These are phyloP conservation scores for Alternaria sp. DNA, from an alignment of 2,329 filamentous ascomycete genomes.

Conservation along the genomic window DNA sequence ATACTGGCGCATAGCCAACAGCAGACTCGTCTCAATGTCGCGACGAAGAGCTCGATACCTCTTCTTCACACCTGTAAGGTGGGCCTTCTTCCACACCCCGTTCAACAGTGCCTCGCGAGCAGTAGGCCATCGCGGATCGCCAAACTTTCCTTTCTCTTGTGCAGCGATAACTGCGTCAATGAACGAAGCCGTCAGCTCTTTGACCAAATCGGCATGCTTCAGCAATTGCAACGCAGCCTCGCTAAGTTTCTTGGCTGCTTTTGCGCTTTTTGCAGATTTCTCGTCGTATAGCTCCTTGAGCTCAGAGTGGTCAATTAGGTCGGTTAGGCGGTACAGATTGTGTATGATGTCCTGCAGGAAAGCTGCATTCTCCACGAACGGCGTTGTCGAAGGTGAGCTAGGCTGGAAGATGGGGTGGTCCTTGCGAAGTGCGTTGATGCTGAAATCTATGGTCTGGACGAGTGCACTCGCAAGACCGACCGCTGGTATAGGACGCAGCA, in stretches of 20 bases:
- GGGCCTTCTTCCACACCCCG: slow-evolving; percentile 44
- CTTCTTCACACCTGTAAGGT: slow-evolving; percentile 39
- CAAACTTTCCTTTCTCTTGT: slow-evolving; percentile 31
- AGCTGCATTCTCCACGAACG: slow-evolving; percentile 28
- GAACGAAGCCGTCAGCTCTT: slow-evolving; percentile 27
- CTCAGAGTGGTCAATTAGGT: slow-evolving; percentile 31
- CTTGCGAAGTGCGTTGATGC: slow-evolving; percentile 33
- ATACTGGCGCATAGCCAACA: slow-evolving; percentile 41
- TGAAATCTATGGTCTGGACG: slow-evolving; percentile 22
- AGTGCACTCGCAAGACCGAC: slow-evolving; percentile 18
- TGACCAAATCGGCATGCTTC: slow-evolving; percentile 36
- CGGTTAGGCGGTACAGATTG: slow-evolving; percentile 34
- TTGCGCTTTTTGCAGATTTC: slow-evolving; percentile 22
- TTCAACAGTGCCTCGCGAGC: slow-evolving; percentile 39
- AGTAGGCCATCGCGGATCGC: slow-evolving; percentile 33
- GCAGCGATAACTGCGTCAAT: slow-evolving; percentile 33
- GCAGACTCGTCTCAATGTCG: slow-evolving; percentile 37
- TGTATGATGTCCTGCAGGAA: slow-evolving; percentile 35
- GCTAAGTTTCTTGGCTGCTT: slow-evolving; percentile 33
- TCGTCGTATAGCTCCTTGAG: slow-evolving; percentile 29
- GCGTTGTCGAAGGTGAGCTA: slow-evolving; percentile 15
- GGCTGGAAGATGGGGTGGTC: slow-evolving; percentile 37
- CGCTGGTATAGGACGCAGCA: slow-evolving; percentile 3
- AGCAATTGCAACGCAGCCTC: slow-evolving; percentile 38
- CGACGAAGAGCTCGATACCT: slow-evolving; percentile 30